Base-by-base conservation (phyloP, 176 grass and related monocot species). In the Rhipidocladum racemiflorum region DNA sequence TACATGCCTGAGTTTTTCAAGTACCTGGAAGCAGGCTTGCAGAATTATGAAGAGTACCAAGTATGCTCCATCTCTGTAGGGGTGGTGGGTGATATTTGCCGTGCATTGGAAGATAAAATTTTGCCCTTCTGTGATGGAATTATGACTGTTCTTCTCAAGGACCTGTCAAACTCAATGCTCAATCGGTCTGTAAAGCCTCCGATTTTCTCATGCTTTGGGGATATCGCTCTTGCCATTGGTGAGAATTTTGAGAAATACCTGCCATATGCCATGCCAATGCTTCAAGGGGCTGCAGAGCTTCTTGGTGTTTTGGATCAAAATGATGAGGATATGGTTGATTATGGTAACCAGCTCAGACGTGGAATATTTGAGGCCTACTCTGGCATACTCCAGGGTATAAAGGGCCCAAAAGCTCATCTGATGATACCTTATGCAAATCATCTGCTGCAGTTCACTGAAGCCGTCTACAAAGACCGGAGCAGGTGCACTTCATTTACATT, bases 361-460 rank as follows among this genome's bases (percentile, higher is more conserved):
- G 94, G 91, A 38, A 97, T 97, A 49, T 90, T 97, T 61, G 91
- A 97, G 88, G 94, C 94, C 9, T 97, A 94, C 67, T 94, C 94
- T 66, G 91, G 94, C 63, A 97, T 97, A 77, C 85, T 94, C 45
- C 94, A 97, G 85, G 94, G 91, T 18, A 90, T 97, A 51, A 94
- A 97, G 83, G 90, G 86, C 35, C 25, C 89, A 57, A 94, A 94
- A 68, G 87, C 94, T 68, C 89, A 86, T 61, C 68, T 97, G 62
- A 88, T 97, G 94, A 54, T 94, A n/a, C 89, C 91, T 70, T 90
- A 90, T 77, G 94, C 89, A 55, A 57, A 43, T 42, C 86, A 80
- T 83, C 87, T 97, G 18, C 68, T 97, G 44, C 87, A 88, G 53
- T 94, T 97, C 84, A 94, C 88, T 2, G 94, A 97, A 88, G 91